Evolutionary conservation across 139 green algal genomes (phyloP).

Genomic region (Chlorella sp.): DNA sequence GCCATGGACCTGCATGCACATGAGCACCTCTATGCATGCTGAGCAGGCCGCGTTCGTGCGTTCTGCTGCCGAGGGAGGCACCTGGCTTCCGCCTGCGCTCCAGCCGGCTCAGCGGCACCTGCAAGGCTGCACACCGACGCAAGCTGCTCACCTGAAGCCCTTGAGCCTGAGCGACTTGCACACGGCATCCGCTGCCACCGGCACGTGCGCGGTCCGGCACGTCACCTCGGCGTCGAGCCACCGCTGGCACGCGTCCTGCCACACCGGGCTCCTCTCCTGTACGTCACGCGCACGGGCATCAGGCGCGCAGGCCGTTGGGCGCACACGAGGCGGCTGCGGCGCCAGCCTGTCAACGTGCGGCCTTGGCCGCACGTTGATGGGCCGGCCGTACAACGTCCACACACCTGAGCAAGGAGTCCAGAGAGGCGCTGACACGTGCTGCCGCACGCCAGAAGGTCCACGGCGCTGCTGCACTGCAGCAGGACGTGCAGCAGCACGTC

Average conservation of each 20-base stretch:
- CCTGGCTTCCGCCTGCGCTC: no score
- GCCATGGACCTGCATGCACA: not conserved
- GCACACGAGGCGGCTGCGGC: not conserved
- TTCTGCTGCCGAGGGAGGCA: no score
- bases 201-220: not conserved
- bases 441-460: not conserved
- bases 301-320: not conserved
- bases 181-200: not conserved
- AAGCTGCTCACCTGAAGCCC: not conserved
- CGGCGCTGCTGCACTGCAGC: not conserved
- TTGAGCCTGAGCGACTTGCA: not conserved
- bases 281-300: not conserved
- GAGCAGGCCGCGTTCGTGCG: no score
- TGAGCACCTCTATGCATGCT: not conserved
- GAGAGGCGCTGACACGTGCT: not conserved
- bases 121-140: not conserved
- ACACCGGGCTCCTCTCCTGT: not conserved
- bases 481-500: not conserved
- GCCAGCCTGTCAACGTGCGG: no score
- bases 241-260: not conserved
- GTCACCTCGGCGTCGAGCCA: not conserved
- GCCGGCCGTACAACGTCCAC: not conserved
- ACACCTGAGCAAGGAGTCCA: not conserved
- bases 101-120: no score
- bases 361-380: not conserved